A percentile compares a stretch with the other conserved stretches of the same genome.
phyloP scores from a whole-genome alignment of 2,329 filamentous ascomycete genomes.

The Trichoderma arundinaceum region DNA sequence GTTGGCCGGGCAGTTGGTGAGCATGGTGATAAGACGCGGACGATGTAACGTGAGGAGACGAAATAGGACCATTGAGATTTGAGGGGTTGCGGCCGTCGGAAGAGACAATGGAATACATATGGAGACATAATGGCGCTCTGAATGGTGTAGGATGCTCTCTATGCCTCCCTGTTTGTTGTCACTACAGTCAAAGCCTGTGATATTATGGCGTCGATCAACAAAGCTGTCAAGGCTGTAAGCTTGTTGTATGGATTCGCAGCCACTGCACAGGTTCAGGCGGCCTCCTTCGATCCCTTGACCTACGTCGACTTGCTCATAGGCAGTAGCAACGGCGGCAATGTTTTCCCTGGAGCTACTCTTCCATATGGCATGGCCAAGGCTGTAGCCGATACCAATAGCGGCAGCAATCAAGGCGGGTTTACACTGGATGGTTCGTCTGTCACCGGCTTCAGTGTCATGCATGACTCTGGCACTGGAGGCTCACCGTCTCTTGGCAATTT shows the following conservation, averaged over 20 bases:
- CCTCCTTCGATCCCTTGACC: conserved; percentile 37
- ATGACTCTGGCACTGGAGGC: conserved; percentile 64
- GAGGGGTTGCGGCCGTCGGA: conserved; percentile 6
- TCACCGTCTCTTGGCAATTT: conserved; percentile 73
- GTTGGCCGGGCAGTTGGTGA: conserved; percentile 10
- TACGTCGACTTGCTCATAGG: conserved; percentile 49
- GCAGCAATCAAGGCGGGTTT: conserved; percentile 63
- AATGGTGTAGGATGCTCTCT: not conserved
- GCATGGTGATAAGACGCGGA: conserved; percentile 5
- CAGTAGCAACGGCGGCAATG: conserved; percentile 46
- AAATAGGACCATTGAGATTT: not conserved
- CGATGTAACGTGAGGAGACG: conserved; percentile 28
- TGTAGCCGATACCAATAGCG: conserved; percentile 53
- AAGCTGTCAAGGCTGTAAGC: conserved; percentile 1
- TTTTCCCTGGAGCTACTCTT: conserved; percentile 52
- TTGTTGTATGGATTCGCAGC: conserved; percentile 15
- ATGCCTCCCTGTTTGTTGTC: not conserved
- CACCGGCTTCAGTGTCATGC: conserved; percentile 62
- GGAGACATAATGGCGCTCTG: not conserved
- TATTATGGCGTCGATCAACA: conserved; percentile 6
- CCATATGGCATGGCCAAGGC: conserved; percentile 62
- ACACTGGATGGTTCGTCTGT: conserved; percentile 56
- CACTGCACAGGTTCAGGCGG: not conserved
- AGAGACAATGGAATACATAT: conserved; percentile 22
- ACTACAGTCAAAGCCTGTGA: not conserved